Percentiles rank a stretch among this genome's conserved stretches.
Evolutionary conservation across 768 basidiomycete species (phyloP).

Genomic region (Lentinula boryana): DNA sequence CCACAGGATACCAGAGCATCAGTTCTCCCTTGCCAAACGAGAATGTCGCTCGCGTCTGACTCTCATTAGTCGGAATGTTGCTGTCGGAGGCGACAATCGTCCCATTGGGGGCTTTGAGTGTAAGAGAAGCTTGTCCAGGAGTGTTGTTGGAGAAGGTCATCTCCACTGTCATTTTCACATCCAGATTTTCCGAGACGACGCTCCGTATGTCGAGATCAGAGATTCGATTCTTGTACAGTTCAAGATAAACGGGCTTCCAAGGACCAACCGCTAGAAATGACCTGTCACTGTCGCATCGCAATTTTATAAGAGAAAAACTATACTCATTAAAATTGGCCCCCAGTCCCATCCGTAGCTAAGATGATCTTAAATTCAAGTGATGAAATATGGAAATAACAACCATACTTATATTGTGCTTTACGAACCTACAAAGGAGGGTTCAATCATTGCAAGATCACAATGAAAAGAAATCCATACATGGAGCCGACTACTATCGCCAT

Average conservation of each 20-base stretch:
- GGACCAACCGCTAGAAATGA: conserved; percentile 53
- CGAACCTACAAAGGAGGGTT: conserved; percentile 60
- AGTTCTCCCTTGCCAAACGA: conserved; percentile 49
- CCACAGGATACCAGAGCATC: conserved; percentile 83
- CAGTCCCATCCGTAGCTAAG: conserved; percentile 87
- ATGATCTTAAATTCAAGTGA: neutral
- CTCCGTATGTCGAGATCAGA: conserved; percentile 58
- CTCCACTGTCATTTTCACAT: conserved; percentile 43
- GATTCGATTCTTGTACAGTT: conserved; percentile 62
- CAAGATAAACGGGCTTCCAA: conserved; percentile 74
- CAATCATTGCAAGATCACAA: conserved; percentile 31
- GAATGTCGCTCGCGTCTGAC: conserved; percentile 36
- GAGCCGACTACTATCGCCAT: conserved; percentile 85
- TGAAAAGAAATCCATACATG: conserved; percentile 35
- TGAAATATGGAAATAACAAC: conserved; percentile 10
- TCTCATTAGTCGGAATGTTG: conserved; percentile 28
- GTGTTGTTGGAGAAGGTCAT: conserved; percentile 35
- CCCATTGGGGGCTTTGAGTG: conserved; percentile 46
- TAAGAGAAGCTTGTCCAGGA: conserved; percentile 36
- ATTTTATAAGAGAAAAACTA: neutral
- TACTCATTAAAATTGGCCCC: conserved; percentile 31
- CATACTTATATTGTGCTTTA: conserved; percentile 89
- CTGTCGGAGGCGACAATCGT: conserved; percentile 31
- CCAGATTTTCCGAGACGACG: conserved; percentile 48
- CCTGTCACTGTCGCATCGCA: conserved; percentile 30